These are phyloP conservation scores for Pseudogymnoascus sp. DNA, from an alignment of 2,329 filamentous ascomycete species.

Conservation along the genomic window DNA sequence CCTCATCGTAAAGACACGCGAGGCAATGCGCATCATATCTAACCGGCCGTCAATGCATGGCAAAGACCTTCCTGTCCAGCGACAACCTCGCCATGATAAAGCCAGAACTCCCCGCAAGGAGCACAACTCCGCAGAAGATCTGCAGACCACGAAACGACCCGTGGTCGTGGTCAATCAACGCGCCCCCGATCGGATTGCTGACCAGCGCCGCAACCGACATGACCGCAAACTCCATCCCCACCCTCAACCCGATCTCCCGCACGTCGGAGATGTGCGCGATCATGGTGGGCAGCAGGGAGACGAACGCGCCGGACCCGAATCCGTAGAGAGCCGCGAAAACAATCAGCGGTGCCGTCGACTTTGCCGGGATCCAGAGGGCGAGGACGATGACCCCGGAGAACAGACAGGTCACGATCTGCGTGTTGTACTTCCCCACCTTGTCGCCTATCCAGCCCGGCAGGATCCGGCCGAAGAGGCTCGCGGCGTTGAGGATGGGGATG, in stretches of 20 bases:
- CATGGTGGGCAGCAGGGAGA: conserved; percentile 21
- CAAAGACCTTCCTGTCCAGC: conserved; percentile 6
- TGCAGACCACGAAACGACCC: conserved; percentile 46
- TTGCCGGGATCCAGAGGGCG: conserved; percentile 26
- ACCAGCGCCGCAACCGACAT: conserved; percentile 57
- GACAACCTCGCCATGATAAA: conserved; percentile 32
- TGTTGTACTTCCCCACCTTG: conserved; percentile 27
- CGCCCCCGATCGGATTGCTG: conserved; percentile 60
- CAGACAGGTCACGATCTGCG: conserved; percentile 20
- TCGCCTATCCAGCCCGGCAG: conserved; percentile 29
- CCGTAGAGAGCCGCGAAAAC: conserved; percentile 27
- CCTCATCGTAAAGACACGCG: no score
- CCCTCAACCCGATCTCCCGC: conserved; percentile 59
- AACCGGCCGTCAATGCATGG: no score
- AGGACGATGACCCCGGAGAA: conserved; percentile 22
- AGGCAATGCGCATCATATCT: no score
- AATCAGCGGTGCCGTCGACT: conserved; percentile 20
- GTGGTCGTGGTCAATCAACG: conserved; percentile 40
- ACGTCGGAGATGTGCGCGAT: conserved; percentile 43
- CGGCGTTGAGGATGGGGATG: conserved; percentile 40
- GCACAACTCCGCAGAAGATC: conserved; percentile 54
- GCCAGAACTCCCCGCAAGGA: conserved; percentile 32
- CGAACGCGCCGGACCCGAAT: conserved; percentile 29
- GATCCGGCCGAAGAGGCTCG: conserved; percentile 29
- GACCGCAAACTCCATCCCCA: conserved; percentile 54